Base-by-base conservation (phyloP, 306 rosid species). In the Vigna trinervia region DNA sequence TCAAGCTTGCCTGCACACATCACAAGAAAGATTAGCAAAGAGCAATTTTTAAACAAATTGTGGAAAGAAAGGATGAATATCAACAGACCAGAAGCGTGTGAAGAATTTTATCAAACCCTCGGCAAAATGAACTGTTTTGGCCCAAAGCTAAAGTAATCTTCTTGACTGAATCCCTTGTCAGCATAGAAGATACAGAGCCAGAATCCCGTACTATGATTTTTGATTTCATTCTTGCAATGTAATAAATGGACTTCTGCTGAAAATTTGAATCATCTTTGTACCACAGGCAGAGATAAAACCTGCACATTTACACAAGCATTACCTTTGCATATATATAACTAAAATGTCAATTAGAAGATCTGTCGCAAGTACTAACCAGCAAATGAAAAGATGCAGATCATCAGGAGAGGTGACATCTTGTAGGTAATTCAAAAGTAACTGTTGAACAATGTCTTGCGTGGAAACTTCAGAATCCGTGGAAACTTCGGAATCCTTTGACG, bases 241-340 rank as follows among this genome's bases (percentile, higher is more conserved):
- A 82, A 85, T 87, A 89, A 71, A 57, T 61, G 75, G 86, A 71
- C 85, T 91, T 88, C 76, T 89, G 86, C 89, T 92, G 90, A 80
- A 86, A 88, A 64, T 89, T 89, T 36, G 93, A 86, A 85, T 91
- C 97, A 84, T 95, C 97, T 88, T 91, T 95, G 92, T 80, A 89
- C 99, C 99, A 92, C 74, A 89, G 46, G 86, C 96, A 92, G 64
- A 95, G 94, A 87, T 92, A 95, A 84, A 92, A 93, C 99, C 99
- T 95, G 86, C 71, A 86, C 41, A 70, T 51, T 53, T 61, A 78
- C 75, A 88, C 13, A 74, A 19, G 63, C 77, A 84, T 84, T 57
- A 72, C 53, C 60, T 73, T 76, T 54, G 63, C 71, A 79, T 63
- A 53, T 17, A 78, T 65, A 23, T 30, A 54, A 84, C 76, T 69